Percentiles rank a stretch among this genome's conserved stretches.
These are phyloP conservation scores for Dryas integrifolia DNA, from an alignment of 331 rosid genomes.

Conservation along the genomic window DNA sequence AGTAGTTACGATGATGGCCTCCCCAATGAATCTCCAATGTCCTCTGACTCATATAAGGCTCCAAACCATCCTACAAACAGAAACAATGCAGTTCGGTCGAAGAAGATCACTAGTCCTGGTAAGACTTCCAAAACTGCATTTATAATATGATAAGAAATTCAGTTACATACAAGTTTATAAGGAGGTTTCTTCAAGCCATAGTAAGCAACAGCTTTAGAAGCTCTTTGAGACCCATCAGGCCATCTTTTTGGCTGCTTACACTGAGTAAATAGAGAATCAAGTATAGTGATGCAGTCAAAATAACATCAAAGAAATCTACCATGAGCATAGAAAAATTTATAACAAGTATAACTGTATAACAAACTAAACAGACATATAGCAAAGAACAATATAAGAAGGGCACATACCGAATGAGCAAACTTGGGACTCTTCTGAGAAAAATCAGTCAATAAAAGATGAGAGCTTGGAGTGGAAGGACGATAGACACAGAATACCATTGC, in stretches of 20 bases:
- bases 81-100: neutral
- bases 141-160: too few species aligned
- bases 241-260: constrained; percentile 43
- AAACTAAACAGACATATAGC: neutral
- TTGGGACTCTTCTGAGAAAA: constrained; percentile 42
- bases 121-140: neutral
- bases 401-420: constrained; percentile 42
- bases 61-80: constrained; percentile 21
- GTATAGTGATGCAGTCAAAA: neutral
- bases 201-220: constrained; percentile 53
- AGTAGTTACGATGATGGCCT: constrained; percentile 61
- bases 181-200: constrained; percentile 89
- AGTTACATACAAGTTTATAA: constrained; percentile 56
- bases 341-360: neutral
- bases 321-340: constrained; percentile 12
- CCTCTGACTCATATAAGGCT: constrained; percentile 54
- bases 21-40: constrained; percentile 85
- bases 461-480: constrained; percentile 36
- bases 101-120: neutral
- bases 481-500: constrained; percentile 52
- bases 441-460: constrained; percentile 36
- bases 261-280: constrained; percentile 15
- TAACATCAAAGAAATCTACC: neutral
- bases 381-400: constrained; percentile 17
- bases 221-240: constrained; percentile 34